phyloP scores from a whole-genome alignment of 2,329 filamentous ascomycete genomes.

The Diaporthe caulivora region DNA sequence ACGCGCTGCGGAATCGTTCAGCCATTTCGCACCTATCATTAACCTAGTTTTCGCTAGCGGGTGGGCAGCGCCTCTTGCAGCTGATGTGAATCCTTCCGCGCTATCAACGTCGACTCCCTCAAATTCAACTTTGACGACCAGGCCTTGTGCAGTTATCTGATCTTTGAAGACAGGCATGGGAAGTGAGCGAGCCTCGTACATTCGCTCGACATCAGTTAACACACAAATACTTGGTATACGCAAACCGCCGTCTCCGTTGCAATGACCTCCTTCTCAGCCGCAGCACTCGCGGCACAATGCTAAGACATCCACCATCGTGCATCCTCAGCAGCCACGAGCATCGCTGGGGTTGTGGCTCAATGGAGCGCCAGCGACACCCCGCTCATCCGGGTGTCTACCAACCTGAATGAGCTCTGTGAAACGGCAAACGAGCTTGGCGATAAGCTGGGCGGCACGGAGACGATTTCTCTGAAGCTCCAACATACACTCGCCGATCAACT shows the following conservation, averaged over 20 bases:
- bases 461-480: not conserved
- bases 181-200: not conserved
- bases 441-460: not conserved
- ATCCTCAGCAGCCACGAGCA: not conserved
- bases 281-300: not conserved
- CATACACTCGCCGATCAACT: not conserved
- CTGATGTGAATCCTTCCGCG: conserved; percentile 13
- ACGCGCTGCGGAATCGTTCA: not conserved
- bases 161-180: too few relatives aligned
- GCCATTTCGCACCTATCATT: not conserved
- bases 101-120: not conserved
- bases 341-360: not conserved
- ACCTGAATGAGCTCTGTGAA: not conserved
- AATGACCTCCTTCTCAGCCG: conserved; percentile 11
- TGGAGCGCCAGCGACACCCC: conserved; percentile 4
- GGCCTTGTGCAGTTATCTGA: not conserved
- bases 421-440: not conserved
- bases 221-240: not conserved
- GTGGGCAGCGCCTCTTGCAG: not conserved
- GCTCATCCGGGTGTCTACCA: not conserved
- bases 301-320: not conserved
- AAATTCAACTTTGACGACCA: not conserved
- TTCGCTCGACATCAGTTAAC: not conserved
- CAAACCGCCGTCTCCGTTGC: too few relatives aligned
- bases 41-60: not conserved